phyloP scores from a whole-genome alignment of 768 basidiomycete genomes.

The Serpula lacrymans region DNA sequence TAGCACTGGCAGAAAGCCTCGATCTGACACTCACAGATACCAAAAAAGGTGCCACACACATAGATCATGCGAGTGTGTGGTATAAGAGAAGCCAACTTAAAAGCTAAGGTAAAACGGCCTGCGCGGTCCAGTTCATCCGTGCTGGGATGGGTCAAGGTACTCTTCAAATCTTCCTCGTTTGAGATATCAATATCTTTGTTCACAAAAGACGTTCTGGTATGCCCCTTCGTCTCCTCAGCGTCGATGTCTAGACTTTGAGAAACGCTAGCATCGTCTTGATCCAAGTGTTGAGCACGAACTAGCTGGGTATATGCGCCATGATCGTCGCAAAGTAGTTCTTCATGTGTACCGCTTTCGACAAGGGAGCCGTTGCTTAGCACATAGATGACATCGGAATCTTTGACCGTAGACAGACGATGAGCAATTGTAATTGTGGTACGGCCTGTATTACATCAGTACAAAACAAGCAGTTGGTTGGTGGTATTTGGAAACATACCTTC shows the following conservation, averaged over 20 bases:
- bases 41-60: constrained; percentile 31
- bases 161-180: constrained; percentile 30
- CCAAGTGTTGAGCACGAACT: constrained; percentile 41
- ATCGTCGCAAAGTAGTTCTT: constrained; percentile 31
- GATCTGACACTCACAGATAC: constrained; percentile 19
- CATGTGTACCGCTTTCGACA: constrained; percentile 43
- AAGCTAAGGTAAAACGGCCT: constrained; percentile 30
- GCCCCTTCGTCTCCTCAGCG: constrained; percentile 5
- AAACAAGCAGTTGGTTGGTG: neutral
- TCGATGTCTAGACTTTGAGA: constrained; percentile 8
- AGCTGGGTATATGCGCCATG: constrained; percentile 40
- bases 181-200: constrained; percentile 26
- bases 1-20: neutral
- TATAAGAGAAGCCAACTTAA: constrained; percentile 41
- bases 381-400: constrained; percentile 40
- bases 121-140: constrained; percentile 23
- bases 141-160: constrained; percentile 13
- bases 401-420: constrained; percentile 38
- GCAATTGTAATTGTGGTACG: constrained; percentile 33
- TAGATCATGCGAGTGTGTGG: constrained; percentile 34
- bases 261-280: constrained; percentile 24
- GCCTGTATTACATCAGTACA: constrained; percentile 7
- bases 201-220: constrained; percentile 17
- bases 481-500: constrained; percentile 17
- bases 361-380: constrained; percentile 44